Percentiles rank a stretch among this genome's conserved stretches.
Conservation (phyloP, 108 stramenopile species). For the Schizochytrium sp. region DNA sequence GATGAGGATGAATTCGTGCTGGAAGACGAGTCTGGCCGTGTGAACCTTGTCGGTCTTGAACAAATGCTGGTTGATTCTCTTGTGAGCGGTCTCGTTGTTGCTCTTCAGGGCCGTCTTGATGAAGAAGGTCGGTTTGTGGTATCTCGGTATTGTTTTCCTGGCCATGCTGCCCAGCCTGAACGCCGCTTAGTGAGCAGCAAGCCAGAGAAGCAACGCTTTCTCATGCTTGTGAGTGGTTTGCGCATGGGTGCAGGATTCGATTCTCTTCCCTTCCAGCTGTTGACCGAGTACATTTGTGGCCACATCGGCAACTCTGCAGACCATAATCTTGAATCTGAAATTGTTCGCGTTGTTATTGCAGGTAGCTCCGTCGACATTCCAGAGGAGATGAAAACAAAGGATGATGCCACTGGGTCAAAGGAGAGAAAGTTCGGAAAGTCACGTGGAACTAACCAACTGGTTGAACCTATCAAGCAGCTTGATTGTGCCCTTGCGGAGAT, state of each 20-base stretch:
- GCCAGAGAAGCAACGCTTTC: background rate
- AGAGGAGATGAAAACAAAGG: background rate
- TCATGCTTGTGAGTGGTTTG: background rate
- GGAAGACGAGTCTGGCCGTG: slow-evolving; percentile 67
- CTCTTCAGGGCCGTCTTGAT: slow-evolving; percentile 63
- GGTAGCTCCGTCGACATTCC: slow-evolving; percentile 46
- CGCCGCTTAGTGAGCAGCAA: background rate
- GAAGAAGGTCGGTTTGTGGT: slow-evolving; percentile 66
- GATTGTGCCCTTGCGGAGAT: slow-evolving; percentile 68
- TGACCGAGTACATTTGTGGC: slow-evolving; percentile 64
- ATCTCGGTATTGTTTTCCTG: slow-evolving; percentile 66
- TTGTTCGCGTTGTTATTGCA: slow-evolving; percentile 64
- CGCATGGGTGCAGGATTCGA: background rate
- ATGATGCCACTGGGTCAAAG: background rate
- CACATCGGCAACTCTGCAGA: background rate
- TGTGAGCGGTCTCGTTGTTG: slow-evolving; percentile 69
- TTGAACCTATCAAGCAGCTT: slow-evolving; percentile 65
- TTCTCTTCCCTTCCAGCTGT: slow-evolving; percentile 57
- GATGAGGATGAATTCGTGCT: slow-evolving; percentile 70
- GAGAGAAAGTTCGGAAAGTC: slow-evolving; percentile 8
- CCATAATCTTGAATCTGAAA: slow-evolving; percentile 6
- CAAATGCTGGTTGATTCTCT: background rate
- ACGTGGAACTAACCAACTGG: slow-evolving; percentile 58
- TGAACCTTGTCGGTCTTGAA: slow-evolving; percentile 10
- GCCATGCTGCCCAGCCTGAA: slow-evolving; percentile 60